Base-by-base conservation (phyloP, 2,329 filamentous ascomycete genomes). In the Neonectria ditissima region DNA sequence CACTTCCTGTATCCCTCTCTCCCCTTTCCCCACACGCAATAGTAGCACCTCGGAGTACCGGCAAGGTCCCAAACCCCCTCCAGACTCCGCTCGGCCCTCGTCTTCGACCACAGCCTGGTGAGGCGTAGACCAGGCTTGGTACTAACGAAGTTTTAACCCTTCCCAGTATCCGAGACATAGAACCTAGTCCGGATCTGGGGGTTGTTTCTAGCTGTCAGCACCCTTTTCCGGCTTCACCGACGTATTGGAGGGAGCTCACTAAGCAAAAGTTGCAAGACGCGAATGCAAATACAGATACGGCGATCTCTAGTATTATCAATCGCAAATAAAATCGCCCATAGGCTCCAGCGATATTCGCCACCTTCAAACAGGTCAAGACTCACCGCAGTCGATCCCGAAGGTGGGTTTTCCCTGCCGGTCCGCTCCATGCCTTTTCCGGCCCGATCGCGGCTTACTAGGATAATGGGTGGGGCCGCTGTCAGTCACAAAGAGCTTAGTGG, bases 351-450 rank as follows among this genome's bases (percentile, higher is more conserved):
- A 44, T 13, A 13, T 24, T 22, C 20, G n/a, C 22, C 20, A 47
- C 47, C n/a, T 34, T 14, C 5, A 50, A 32, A 14, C 5, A n/a
- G 2, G 26, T 47, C 10, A 34, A 22, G 26, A 20, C 45, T 28
- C 37, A 18, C 16, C 11, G 32, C 16, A 30, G 34, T 14, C 34
- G 26, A 44, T 58, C 28, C 28, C 24, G n/a, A 18, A 22, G 4
- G 10, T 32, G 56, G 48, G 41, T 47, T 51, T 50, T 59, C 47
- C 37, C 48, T 39, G 34, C 26, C 48, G 56, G 30, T 50, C 16
- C 18, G 16, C 20, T 59, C 32, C 39, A 47, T 53, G 43, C 56
- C 56, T 39, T 41, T 47, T 59, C 48, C 56, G 56, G 48, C 41
- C 48, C 39, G 56, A 39, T 53, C 39, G 20, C 14, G 34, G 34